phyloP scores from a whole-genome alignment of 1,284 basidiomycete genomes.

The Papiliotrema terrestris region DNA sequence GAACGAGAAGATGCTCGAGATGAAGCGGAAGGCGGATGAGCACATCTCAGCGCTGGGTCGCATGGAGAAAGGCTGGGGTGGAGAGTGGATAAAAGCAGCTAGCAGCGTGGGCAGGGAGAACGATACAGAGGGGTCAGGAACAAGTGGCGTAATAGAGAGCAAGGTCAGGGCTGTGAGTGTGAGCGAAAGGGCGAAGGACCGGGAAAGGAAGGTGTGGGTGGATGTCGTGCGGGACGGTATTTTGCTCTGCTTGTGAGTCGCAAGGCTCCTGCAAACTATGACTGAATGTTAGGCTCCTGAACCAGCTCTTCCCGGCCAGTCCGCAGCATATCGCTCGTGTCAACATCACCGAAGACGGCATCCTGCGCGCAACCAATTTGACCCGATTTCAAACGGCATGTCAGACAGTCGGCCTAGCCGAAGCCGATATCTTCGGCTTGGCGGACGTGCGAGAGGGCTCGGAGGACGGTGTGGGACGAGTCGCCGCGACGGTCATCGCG shows the following conservation, averaged over 20 bases:
- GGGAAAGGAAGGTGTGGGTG: slow-evolving; percentile 64
- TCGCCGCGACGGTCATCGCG: slow-evolving; percentile 57
- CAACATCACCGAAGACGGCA: slow-evolving; percentile 36
- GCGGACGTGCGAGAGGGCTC: slow-evolving; percentile 30
- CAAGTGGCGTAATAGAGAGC: slow-evolving; percentile 43
- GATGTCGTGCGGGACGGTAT: slow-evolving; percentile 76
- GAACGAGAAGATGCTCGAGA: slow-evolving; percentile 28
- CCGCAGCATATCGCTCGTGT: slow-evolving; percentile 34
- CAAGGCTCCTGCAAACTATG: not conserved
- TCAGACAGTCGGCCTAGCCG: slow-evolving; percentile 24
- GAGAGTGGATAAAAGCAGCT: slow-evolving; percentile 50
- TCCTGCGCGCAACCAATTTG: slow-evolving; percentile 31
- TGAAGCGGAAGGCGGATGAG: slow-evolving; percentile 61
- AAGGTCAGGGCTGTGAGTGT: slow-evolving; percentile 50
- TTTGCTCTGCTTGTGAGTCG: slow-evolving; percentile 76
- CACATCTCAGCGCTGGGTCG: slow-evolving; percentile 60
- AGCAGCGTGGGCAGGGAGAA: slow-evolving; percentile 9
- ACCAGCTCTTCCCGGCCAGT: slow-evolving; percentile 36
- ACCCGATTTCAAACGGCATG: slow-evolving; percentile 38
- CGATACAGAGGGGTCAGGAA: not conserved
- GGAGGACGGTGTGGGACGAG: slow-evolving; percentile 27
- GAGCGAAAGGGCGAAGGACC: slow-evolving; percentile 61
- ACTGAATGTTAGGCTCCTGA: slow-evolving; percentile 24
- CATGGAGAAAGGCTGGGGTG: slow-evolving; percentile 69
- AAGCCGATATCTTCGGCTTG: slow-evolving; percentile 31